Conservation (phyloP, 768 basidiomycete genomes). For the Paxillus involutus region DNA sequence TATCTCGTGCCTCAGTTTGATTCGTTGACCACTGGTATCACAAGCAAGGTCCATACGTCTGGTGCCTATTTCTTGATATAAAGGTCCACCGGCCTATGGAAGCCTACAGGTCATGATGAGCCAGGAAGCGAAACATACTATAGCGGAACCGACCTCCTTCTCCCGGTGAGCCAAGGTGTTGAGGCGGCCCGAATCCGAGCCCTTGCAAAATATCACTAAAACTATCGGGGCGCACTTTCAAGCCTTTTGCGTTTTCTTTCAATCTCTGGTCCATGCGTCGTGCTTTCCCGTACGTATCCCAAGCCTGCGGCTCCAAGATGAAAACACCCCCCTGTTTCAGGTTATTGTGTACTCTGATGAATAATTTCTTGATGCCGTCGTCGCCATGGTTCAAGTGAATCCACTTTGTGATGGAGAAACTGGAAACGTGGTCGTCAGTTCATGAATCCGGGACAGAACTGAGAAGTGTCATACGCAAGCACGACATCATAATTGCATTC, state of each 20-base stretch:
- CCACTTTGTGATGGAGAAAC: constrained; percentile 90
- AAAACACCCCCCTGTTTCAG: constrained; percentile 67
- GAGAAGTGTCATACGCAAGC: constrained; percentile 57
- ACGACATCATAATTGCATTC: constrained; percentile 70
- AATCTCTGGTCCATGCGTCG: constrained; percentile 65
- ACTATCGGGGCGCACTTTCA: constrained; percentile 61
- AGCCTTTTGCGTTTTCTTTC: constrained; percentile 54
- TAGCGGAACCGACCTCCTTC: constrained; percentile 55
- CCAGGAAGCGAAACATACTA: neutral
- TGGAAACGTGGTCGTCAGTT: constrained; percentile 26
- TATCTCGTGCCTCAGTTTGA: too few relatives aligned
- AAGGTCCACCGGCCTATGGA: constrained; percentile 51
- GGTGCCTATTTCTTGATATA: constrained; percentile 44
- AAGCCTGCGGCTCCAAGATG: constrained; percentile 81
- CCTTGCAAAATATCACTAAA: constrained; percentile 55
- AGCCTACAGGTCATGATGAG: constrained; percentile 15
- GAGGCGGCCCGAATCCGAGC: constrained; percentile 59
- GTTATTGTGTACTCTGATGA: constrained; percentile 54
- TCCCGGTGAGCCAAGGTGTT: constrained; percentile 53
- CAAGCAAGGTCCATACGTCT: too few relatives aligned
- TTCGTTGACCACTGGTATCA: too few relatives aligned
- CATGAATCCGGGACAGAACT: neutral
- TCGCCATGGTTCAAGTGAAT: constrained; percentile 86
- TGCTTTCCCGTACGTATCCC: constrained; percentile 82
- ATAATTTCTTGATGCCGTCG: constrained; percentile 66